phyloP scores from a whole-genome alignment of 2,329 filamentous ascomycete species.

The Leptoxyphium fumago region DNA sequence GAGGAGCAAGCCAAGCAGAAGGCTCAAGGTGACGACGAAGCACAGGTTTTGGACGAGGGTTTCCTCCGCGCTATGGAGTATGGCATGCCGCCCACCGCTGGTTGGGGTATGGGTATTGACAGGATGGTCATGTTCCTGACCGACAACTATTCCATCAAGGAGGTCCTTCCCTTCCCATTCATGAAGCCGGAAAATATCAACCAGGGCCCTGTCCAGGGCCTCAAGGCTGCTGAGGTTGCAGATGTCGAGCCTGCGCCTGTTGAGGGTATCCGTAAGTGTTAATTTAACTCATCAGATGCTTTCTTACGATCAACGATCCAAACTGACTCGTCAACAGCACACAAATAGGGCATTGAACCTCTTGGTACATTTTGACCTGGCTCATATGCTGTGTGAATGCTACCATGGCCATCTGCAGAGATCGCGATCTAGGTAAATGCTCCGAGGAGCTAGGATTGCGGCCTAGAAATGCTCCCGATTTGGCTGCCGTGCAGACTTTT shows the following conservation, averaged over 20 bases:
- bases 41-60: slow-evolving; percentile 88
- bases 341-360: neutral
- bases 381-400: no score
- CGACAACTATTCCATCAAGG: slow-evolving; percentile 89
- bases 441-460: no score
- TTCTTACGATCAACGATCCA: no score
- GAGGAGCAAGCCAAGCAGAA: slow-evolving; percentile 95
- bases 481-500: no score
- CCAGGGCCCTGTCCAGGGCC: slow-evolving; percentile 22
- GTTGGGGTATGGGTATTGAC: slow-evolving; percentile 94
- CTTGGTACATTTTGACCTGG: no score
- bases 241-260: slow-evolving; percentile 43
- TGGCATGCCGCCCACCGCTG: slow-evolving; percentile 82
- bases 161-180: slow-evolving; percentile 91
- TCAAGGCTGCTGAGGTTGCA: slow-evolving; percentile 46
- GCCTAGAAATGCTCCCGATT: no score
- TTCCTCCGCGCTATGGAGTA: slow-evolving; percentile 86
- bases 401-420: no score
- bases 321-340: neutral
- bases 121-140: slow-evolving; percentile 91
- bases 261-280: slow-evolving; percentile 30
- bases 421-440: no score
- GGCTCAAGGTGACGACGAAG: slow-evolving; percentile 92
- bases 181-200: slow-evolving; percentile 69
- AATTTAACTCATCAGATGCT: neutral